Evolutionary conservation across 306 rosid species (phyloP).

Genomic region (Malus orientalis): DNA sequence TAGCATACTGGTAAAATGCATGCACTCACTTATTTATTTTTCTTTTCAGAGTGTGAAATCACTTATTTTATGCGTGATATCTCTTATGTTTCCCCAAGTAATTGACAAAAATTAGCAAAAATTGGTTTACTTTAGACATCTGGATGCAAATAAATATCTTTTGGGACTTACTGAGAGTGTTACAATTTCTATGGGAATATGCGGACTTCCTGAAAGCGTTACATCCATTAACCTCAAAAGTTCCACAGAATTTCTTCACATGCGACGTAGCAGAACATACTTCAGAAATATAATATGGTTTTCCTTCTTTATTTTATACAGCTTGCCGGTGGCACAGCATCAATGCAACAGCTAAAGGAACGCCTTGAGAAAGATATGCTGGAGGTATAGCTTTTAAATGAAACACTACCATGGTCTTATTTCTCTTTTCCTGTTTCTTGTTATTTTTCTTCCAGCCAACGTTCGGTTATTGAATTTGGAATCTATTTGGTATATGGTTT

Average conservation of each 20-base stretch:
- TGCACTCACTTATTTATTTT: neutral
- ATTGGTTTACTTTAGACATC: neutral
- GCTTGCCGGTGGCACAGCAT: constrained; percentile 99
- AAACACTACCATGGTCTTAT: neutral
- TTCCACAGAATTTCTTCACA: neutral
- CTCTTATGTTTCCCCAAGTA: neutral
- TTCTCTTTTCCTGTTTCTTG: neutral
- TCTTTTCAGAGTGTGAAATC: neutral
- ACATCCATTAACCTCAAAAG: neutral
- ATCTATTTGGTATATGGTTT: neutral
- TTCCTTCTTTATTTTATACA: constrained; percentile 26
- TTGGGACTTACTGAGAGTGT: neutral
- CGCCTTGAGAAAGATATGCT: constrained; percentile 95
- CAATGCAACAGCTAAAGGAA: constrained; percentile 97
- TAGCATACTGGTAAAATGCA: constrained; percentile 75
- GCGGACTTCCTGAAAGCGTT: neutral
- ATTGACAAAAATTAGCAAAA: neutral
- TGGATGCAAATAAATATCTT: neutral
- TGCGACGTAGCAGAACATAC: neutral
- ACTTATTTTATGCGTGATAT: neutral
- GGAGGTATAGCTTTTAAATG: constrained; percentile 46
- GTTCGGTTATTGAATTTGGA: neutral
- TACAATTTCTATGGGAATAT: neutral
- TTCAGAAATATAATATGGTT: constrained; percentile 11
- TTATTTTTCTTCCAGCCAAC: neutral